Evolutionary conservation across 1,284 basidiomycete genomes (phyloP), one percentile per base, ranked within the genome.

Genomic region (Ustilago hordei): DNA sequence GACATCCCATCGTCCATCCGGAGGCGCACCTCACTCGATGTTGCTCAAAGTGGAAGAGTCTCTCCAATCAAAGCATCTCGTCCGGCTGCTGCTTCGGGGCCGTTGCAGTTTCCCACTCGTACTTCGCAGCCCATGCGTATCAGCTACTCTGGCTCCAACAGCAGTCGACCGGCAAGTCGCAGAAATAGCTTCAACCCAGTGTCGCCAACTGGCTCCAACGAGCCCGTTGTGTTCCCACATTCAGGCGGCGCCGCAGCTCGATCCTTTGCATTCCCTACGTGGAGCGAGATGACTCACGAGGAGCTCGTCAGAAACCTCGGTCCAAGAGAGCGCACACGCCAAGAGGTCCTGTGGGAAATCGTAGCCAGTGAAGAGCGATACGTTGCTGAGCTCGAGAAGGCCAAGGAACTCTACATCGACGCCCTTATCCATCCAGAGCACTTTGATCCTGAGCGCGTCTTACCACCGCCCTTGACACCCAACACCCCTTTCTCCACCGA

Each of bases 331-430:
- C 91, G 96, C 59, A 98, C 95, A 35, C 90, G 96, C 58, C 96
- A 98, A 86, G 96, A 99, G 88, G 96, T 98, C 3, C 87, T 99
- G 38, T 98, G 95, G 90, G 96, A 99, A 88, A 98, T 99, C 79
- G 95, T 99, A 54, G 93, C 93, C 45, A 95, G 93, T 81, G 96
- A 98, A 87, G 95, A 98, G 86, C 90, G 95, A 90, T 98, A 98
- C 85, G 94, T 98, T 34, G 90, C 90, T 75, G 95, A 98, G 82
- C 90, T 98, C 8, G 87, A 92, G 81, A 94, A 93, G 87, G 92
- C 97, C 89, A 95, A 94, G 87, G 93, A 95, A 73, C 93, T 93
- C 0, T 98, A 98, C 84, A 93, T 95, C 82, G 92, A 93, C 72
- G 91, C 93, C 4, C 90, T 98, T 19, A 90, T 99, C 8, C 94